Conservation (phyloP, 2,329 filamentous ascomycete genomes). For the Cercospora zeina region DNA sequence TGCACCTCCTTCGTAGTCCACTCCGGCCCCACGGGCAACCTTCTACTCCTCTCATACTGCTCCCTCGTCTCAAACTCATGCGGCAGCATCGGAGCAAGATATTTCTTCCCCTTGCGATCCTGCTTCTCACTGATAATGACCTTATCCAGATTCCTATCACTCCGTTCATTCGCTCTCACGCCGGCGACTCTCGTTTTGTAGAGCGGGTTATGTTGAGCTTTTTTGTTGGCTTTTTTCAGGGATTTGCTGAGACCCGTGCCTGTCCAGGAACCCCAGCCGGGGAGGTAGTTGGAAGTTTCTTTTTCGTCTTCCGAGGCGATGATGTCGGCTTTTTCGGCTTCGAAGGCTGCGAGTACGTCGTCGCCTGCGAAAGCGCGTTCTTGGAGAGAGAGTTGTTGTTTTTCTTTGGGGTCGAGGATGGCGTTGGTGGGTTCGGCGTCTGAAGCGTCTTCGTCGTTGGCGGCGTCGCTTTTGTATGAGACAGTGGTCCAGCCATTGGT, state of each 20-base stretch:
- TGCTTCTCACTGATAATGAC: conserved; percentile 93
- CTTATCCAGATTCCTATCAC: conserved; percentile 76
- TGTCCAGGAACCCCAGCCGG: conserved; percentile 91
- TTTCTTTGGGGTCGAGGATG: conserved; percentile 39
- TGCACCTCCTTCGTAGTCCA: conserved; percentile 97
- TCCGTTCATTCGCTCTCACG: conserved; percentile 72
- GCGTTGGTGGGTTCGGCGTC: conserved; percentile 33
- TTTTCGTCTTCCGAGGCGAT: conserved; percentile 79
- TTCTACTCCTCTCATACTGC: conserved; percentile 86
- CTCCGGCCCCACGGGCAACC: conserved; percentile 86
- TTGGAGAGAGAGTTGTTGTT: conserved; percentile 68
- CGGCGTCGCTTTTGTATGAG: conserved; percentile 38
- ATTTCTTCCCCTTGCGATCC: conserved; percentile 87
- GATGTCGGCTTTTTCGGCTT: conserved; percentile 71
- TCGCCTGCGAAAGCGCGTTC: conserved; percentile 81
- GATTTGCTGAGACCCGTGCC: conserved; percentile 77
- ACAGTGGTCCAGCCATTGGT: conserved; percentile 50
- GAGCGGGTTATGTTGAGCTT: conserved; percentile 54
- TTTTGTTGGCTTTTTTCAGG: conserved; percentile 63
- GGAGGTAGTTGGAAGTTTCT: conserved; percentile 77
- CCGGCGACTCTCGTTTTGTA: conserved; percentile 61
- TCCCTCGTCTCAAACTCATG: conserved; percentile 83
- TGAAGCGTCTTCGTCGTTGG: conserved; percentile 30
- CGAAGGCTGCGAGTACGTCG: conserved; percentile 79
- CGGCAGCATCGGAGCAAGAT: conserved; percentile 78